Percentiles rank a stretch among this genome's conserved stretches.
These are phyloP conservation scores for Helotiales sp. DNA, from an alignment of 2,329 filamentous ascomycete species.

Conservation along the genomic window DNA sequence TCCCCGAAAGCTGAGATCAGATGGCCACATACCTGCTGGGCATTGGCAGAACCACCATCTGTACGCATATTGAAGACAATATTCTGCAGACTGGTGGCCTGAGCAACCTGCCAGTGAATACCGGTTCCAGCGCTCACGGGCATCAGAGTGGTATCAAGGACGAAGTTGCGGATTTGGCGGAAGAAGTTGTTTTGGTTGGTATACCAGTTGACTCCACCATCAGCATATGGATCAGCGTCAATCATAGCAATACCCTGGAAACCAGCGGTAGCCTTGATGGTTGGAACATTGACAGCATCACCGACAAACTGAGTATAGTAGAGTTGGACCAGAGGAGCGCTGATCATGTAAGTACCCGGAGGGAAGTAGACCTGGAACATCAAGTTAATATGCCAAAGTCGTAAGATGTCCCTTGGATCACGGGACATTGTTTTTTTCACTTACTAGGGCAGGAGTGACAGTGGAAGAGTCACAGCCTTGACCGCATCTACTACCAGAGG, in stretches of 20 bases:
- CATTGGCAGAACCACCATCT: slow-evolving; percentile 62
- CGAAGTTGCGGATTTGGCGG: slow-evolving; percentile 78
- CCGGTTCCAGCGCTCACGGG: slow-evolving; percentile 62
- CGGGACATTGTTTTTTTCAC: background rate
- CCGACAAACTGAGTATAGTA: slow-evolving; percentile 96
- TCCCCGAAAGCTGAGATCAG: background rate
- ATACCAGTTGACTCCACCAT: slow-evolving; percentile 69
- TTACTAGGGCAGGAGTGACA: slow-evolving; percentile 70
- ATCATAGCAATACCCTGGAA: slow-evolving; percentile 89
- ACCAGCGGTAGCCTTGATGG: slow-evolving; percentile 68
- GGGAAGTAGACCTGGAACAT: slow-evolving; percentile 71
- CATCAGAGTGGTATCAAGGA: slow-evolving; percentile 72
- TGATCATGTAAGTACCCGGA: slow-evolving; percentile 80
- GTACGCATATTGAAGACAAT: slow-evolving; percentile 77
- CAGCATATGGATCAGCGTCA: slow-evolving; percentile 81
- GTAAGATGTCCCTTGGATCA: background rate
- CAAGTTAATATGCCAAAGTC: background rate
- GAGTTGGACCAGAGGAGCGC: slow-evolving; percentile 74
- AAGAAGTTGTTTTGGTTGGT: slow-evolving; percentile 84
- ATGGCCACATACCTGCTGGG: slow-evolving; percentile 50
- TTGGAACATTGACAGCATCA: slow-evolving; percentile 70
- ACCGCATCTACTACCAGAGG: slow-evolving; percentile 77
- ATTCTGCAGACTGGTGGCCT: slow-evolving; percentile 78
- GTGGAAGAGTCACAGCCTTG: slow-evolving; percentile 81
- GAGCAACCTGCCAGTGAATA: slow-evolving; percentile 85